These are phyloP conservation scores for Apiospora pterosperma DNA, from an alignment of 2,329 filamentous ascomycete species.

Conservation along the genomic window DNA sequence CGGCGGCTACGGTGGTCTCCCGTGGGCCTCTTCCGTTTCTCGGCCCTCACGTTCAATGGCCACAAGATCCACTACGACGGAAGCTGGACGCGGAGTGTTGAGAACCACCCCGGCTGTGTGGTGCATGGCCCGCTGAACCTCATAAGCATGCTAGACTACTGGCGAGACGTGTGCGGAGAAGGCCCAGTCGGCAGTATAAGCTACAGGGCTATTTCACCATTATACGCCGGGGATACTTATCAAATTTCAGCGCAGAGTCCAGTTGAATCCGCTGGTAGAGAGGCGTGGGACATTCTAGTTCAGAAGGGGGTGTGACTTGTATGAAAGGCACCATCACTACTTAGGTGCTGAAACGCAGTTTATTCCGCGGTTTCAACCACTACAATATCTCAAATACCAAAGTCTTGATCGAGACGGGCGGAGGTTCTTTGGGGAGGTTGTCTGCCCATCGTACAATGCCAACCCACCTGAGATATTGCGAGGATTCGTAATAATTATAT, in stretches of 20 bases:
- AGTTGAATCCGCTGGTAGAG: conserved; percentile 27
- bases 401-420: neutral
- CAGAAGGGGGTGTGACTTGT: conserved; percentile 35
- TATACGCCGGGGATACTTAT: conserved; percentile 67
- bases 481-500: no score
- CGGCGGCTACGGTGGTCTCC: conserved; percentile 41
- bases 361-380: neutral
- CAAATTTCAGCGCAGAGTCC: conserved; percentile 47
- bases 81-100: conserved; percentile 58
- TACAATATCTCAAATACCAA: neutral
- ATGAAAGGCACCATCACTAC: conserved; percentile 33
- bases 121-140: conserved; percentile 80
- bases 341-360: no score
- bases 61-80: conserved; percentile 82
- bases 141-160: conserved; percentile 68
- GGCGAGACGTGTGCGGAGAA: conserved; percentile 45
- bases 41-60: conserved; percentile 79
- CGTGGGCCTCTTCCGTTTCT: conserved; percentile 71
- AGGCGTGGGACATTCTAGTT: conserved; percentile 43
- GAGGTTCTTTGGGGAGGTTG: no score
- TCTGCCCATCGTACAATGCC: no score
- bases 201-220: conserved; percentile 66
- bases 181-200: conserved; percentile 39
- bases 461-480: no score
- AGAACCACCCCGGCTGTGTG: conserved; percentile 68